Percentiles rank a stretch among this genome's conserved stretches.
These are phyloP conservation scores for Neofusicoccum sp. DNA, from an alignment of 2,329 filamentous ascomycete genomes.

Conservation along the genomic window DNA sequence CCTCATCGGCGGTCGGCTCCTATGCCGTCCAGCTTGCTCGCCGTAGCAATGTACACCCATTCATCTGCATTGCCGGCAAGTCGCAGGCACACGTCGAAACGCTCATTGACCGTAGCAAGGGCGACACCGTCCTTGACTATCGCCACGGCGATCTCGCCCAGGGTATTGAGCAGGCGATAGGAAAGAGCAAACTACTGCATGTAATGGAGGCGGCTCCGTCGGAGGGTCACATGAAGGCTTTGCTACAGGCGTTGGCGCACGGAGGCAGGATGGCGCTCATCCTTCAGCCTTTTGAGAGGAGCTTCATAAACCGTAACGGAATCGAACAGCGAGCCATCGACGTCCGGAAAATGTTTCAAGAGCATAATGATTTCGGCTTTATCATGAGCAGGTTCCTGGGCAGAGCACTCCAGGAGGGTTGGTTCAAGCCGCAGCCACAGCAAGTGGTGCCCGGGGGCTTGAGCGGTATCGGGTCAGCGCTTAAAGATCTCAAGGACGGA, in stretches of 20 bases:
- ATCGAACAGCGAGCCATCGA: not conserved
- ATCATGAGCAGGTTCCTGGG: not conserved
- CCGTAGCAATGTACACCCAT: slow-evolving; percentile 43
- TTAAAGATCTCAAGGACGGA: not conserved
- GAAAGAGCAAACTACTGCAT: slow-evolving; percentile 26
- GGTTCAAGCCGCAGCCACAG: not conserved
- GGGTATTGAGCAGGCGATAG: not conserved
- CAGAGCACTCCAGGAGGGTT: not conserved
- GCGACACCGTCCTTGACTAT: slow-evolving; percentile 55
- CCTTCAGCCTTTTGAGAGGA: not conserved
- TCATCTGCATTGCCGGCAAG: slow-evolving; percentile 45
- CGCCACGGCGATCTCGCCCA: slow-evolving; percentile 49
- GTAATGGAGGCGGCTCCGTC: not conserved
- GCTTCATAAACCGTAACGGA: not conserved
- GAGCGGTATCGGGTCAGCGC: not conserved
- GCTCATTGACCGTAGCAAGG: slow-evolving; percentile 42
- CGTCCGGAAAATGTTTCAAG: not conserved
- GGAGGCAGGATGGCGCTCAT: not conserved
- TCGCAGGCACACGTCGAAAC: slow-evolving; percentile 38
- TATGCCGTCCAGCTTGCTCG: slow-evolving; percentile 44
- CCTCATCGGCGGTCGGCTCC: slow-evolving; percentile 43
- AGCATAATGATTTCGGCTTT: not conserved
- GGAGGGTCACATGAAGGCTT: not conserved
- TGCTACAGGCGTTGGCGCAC: not conserved
- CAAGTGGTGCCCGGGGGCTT: not conserved